Evolutionary conservation across 345 rosid genomes (phyloP), one percentile per base, ranked within the genome.

Genomic region (Populus euphratica): DNA sequence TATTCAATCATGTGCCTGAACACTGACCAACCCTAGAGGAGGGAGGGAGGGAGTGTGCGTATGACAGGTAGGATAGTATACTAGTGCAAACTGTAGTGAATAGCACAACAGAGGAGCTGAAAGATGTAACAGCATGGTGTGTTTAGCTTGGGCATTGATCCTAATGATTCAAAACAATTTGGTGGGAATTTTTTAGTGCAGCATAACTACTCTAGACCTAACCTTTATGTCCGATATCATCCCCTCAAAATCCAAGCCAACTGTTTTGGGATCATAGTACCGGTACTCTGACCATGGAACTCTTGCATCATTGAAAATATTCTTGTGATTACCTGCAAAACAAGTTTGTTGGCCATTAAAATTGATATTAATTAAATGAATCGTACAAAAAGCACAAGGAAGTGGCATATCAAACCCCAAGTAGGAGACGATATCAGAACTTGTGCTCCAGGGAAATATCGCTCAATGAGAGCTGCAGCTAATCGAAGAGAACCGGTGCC

Each of bases 221-320:
- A 93, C 98, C 96, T 91, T 92, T 59, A 96, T 91, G 82, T 96
- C 98, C 12, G 93, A 85, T 72, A 96, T 87, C 98, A 93, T 96
- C 73, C 99, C 99, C 68, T 93, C 99, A 81, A 96, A 96, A 81
- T 93, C 99, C 91, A 96, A 87, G 77, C 99, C 99, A 84, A 93
- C 96, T 23, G 99, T 96, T 82, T 87, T 93, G 1, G 99, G 99
- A 78, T 96, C 99, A 79, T 96, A 93, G 85, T 96, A 96, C 9
- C 93, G 86, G 89, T 96, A 96, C 71, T 96, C 97, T 0, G 97
- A 93, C 98, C 99, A 96, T 10, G 96, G 96, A 77, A 96, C 96
- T 80, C 88, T 80, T 75, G 99, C 97, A 85, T 96, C 98, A 82
- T 96, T 96, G 83, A 92, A 96, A 77, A 96, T 93, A 70, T 96